These are phyloP conservation scores for Hortiboletus campestris DNA, from an alignment of 768 basidiomycete species.

Conservation along the genomic window DNA sequence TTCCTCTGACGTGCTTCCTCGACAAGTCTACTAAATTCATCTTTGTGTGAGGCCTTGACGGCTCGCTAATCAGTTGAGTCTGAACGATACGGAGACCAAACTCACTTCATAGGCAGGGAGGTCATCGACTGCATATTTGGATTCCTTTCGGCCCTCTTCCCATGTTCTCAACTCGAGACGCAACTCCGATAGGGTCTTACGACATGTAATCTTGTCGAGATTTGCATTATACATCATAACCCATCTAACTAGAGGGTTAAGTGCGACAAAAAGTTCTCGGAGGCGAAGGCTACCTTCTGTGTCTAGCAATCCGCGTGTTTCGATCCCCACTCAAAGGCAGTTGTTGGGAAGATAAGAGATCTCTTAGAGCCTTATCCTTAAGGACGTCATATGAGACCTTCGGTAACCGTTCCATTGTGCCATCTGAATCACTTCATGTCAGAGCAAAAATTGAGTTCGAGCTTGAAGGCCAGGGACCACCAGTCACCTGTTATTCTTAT, in stretches of 20 bases:
- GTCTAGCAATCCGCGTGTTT: slow-evolving; percentile 49
- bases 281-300: slow-evolving; percentile 48
- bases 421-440: slow-evolving; percentile 29
- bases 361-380: slow-evolving; percentile 58
- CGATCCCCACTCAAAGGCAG: slow-evolving; percentile 55
- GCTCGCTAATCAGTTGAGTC: background rate
- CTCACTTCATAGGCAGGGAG: slow-evolving; percentile 40
- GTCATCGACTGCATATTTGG: slow-evolving; percentile 37
- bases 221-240: slow-evolving; percentile 70
- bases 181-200: slow-evolving; percentile 48
- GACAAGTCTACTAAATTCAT: slow-evolving; percentile 36
- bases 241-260: slow-evolving; percentile 47
- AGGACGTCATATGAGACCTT: slow-evolving; percentile 64
- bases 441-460: slow-evolving; percentile 17
- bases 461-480: background rate
- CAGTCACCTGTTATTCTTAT: slow-evolving; percentile 33
- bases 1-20: slow-evolving; percentile 36
- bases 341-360: slow-evolving; percentile 50
- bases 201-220: slow-evolving; percentile 52
- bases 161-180: slow-evolving; percentile 53
- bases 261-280: no score
- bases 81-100: background rate
- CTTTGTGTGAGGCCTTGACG: slow-evolving; percentile 23
- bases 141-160: slow-evolving; percentile 50
- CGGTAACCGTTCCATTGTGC: slow-evolving; percentile 47